Evolutionary conservation across 768 basidiomycete species (phyloP), one percentile per base, ranked within the genome.

Genomic region (Infundibulicybe gibba): DNA sequence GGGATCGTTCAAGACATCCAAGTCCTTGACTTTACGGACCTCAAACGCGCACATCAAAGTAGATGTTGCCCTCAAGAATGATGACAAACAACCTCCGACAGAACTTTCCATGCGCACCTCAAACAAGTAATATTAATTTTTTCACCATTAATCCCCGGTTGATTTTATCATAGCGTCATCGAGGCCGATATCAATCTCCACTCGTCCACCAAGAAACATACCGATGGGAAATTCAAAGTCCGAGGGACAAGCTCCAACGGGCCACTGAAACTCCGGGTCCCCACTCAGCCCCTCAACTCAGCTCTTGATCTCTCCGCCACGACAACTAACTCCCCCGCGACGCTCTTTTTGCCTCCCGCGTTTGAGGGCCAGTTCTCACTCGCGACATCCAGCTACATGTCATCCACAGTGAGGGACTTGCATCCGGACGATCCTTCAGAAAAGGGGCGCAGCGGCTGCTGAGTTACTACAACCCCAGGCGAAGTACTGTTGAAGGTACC

Each of bases 1-100:
- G 2, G 81, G 82, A 2, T 50, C 47, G 14, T 77, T 70, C 58
- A 66, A 66, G 20, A 60, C 64, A 3, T 55, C 61, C 12, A 59
- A 65, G 1, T 60, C 60, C 3, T 61, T 83, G 20, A 40, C 49
- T 13, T 55, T 81, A 14, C 50, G 39, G 15, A 74, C 74, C 2
- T 58, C 56, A n/a, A 79, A 80, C 47, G 71, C 61, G 0, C 55
- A 40, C 3, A 72, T 84, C 50, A 41, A 56, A 3, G 64, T 66
- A 0, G 55, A 61, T 30, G 72, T 79, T 25, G 61, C 58, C 21
- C 45, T 81, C 37, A 33, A 56, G 12, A 69, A 68, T 43, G 51
- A 51, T 9, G 49, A 60, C 21, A 41, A 51, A 10, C 47, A 47
- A 5, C 48, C 57, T 16, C 45, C 62, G 10, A 61, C 68, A 16